Conservation (phyloP, 2,329 filamentous ascomycete species). For the Apiospora malaysiana region DNA sequence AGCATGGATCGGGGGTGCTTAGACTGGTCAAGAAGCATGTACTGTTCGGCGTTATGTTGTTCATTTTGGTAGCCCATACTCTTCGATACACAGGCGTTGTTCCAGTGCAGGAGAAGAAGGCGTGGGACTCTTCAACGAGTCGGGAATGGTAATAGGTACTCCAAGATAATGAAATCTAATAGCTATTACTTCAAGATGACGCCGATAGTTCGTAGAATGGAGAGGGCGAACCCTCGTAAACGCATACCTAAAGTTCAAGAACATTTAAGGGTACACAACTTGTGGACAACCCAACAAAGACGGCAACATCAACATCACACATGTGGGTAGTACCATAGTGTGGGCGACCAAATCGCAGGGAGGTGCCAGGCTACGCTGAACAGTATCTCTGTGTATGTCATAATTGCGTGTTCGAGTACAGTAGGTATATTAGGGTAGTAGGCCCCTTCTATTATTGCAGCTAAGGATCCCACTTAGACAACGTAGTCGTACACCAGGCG, state of each 20-base stretch:
- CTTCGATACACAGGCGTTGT: not conserved
- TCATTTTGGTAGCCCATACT: not conserved
- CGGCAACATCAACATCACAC: not conserved
- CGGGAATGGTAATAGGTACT: not conserved
- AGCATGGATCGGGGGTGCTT: not conserved
- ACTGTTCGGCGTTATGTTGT: not conserved
- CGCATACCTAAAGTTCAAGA: not conserved
- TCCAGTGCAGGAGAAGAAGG: not conserved
- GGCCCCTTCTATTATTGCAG: not conserved
- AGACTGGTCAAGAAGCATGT: not conserved
- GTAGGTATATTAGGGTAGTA: not conserved
- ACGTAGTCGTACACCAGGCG: constrained; percentile 63
- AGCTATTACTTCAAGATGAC: not conserved
- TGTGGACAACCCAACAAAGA: not conserved
- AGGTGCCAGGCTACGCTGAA: not conserved
- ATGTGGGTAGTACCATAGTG: not conserved
- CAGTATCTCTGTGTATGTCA: too few species aligned
- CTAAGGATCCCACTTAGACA: not conserved
- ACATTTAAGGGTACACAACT: too few species aligned
- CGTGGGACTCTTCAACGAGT: constrained; percentile 4
- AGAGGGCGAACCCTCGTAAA: not conserved
- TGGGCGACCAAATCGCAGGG: too few species aligned
- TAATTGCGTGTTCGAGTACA: not conserved
- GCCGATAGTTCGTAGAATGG: not conserved
- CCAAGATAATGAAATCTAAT: not conserved